phyloP scores from a whole-genome alignment of 179 eudicot species.

The Actinidia arguta region DNA sequence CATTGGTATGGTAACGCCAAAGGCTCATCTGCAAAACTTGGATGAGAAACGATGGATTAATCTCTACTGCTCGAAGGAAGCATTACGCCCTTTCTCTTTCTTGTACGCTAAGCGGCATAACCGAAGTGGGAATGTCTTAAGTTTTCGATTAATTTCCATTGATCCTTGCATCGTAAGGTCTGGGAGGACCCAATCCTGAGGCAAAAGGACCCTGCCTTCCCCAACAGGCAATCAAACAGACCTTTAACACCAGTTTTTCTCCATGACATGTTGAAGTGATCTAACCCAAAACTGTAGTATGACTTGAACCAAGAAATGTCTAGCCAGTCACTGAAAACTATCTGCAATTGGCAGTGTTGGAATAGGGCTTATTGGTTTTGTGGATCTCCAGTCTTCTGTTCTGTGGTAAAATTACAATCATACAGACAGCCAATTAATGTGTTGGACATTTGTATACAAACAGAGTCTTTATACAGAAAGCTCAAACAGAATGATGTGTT shows the following conservation, averaged over 20 bases:
- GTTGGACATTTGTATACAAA: too few species aligned
- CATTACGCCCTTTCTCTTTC: slow-evolving; percentile 59
- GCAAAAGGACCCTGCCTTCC: slow-evolving; percentile 88
- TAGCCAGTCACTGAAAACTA: slow-evolving; percentile 88
- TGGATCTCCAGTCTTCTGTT: slow-evolving; percentile 76
- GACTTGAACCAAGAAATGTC: slow-evolving; percentile 80
- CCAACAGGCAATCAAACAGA: slow-evolving; percentile 74
- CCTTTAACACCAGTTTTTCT: slow-evolving; percentile 76
- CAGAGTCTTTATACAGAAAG: neutral
- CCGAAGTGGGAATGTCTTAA: slow-evolving; percentile 91
- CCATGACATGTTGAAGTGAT: slow-evolving; percentile 93
- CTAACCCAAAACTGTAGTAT: slow-evolving; percentile 93
- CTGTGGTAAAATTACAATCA: slow-evolving; percentile 38
- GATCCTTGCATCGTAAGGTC: slow-evolving; percentile 93
- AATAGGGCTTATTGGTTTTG: slow-evolving; percentile 79
- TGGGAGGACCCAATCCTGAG: slow-evolving; percentile 94
- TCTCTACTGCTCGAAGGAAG: slow-evolving; percentile 67
- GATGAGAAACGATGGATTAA: neutral
- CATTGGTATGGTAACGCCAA: slow-evolving; percentile 82
- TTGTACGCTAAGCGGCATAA: slow-evolving; percentile 88
- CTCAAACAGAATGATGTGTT: neutral
- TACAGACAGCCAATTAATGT: too few species aligned
- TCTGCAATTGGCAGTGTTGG: slow-evolving; percentile 73
- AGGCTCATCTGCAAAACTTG: slow-evolving; percentile 87
- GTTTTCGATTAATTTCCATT: slow-evolving; percentile 59